phyloP scores from a whole-genome alignment of 139 green algal species.

The Edaphochlamys debaryana region DNA sequence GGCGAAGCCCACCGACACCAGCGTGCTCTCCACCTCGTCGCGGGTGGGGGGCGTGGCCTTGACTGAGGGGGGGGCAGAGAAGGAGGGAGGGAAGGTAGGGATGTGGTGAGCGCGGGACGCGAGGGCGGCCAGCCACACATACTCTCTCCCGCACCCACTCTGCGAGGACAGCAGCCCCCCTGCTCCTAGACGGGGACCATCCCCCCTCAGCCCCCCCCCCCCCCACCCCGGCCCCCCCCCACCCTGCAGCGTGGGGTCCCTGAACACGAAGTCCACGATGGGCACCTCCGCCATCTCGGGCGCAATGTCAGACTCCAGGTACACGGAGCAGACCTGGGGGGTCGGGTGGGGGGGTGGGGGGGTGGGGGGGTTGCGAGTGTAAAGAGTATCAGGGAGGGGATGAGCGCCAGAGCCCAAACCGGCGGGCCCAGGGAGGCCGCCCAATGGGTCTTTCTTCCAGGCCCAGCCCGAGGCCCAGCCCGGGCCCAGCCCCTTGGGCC shows the following conservation, averaged over 20 bases:
- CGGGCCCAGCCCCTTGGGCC: neutral
- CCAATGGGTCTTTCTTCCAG: too few species aligned
- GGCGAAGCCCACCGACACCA: slow-evolving; percentile 85
- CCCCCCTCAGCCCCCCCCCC: neutral
- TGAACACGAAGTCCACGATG: slow-evolving; percentile 63
- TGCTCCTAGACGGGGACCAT: too few species aligned
- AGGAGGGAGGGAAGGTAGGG: neutral
- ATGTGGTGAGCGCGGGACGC: neutral
- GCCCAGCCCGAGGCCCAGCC: neutral
- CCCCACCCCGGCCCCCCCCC: neutral
- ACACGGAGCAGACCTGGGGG: slow-evolving; percentile 70
- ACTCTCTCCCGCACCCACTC: neutral
- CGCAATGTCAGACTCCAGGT: slow-evolving; percentile 93
- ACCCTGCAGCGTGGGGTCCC: slow-evolving; percentile 53
- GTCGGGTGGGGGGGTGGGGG: neutral
- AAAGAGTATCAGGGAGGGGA: neutral
- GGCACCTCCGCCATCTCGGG: slow-evolving; percentile 53
- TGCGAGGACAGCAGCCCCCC: too few species aligned
- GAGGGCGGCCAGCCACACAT: neutral
- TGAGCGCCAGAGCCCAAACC: too few species aligned
- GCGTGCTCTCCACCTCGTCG: slow-evolving; percentile 66
- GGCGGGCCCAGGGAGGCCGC: too few species aligned
- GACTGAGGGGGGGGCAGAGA: neutral
- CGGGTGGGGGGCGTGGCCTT: slow-evolving; percentile 27
- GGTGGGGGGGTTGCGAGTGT: neutral